Base-by-base conservation (phyloP, 2,329 filamentous ascomycete genomes). In the Chaetothyriales sp. region DNA sequence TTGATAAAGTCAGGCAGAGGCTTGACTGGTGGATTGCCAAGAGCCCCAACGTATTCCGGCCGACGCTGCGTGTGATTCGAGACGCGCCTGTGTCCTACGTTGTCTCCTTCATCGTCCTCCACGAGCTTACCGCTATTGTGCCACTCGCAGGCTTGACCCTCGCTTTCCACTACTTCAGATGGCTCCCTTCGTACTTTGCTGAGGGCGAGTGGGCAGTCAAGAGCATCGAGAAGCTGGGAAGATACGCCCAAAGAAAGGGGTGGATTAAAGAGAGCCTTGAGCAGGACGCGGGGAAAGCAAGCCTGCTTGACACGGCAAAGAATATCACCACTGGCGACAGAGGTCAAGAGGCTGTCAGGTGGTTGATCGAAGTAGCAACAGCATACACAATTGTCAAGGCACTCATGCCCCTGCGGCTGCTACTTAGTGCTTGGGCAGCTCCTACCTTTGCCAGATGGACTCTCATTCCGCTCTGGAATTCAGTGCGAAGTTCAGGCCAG, bases 301-400 rank as follows among this genome's bases (percentile, higher is more conserved):
- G n/a, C 9, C 12, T 26, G 7, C 6, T 54, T 9, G 53, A 52
- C 50, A 49, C 36, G 12, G 26, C 47, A 8, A 48, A 43, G 43
- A 43, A 39, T 12, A 15, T 10, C 32, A 15, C 32, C 9, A 15
- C 10, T 39, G 2, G 32, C 53, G 55, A 56, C 47, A 61, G 57
- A 66, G 66, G 58, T 63, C 58, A 61, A 62, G 62, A 65, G 18
- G 76, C 77, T 0, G 72, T 75, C 36, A 73, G 73, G 53, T 54
- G 80, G 53, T 68, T 82, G 28, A 68, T 81, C 19, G 79, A 82
- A 66, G 78, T 96, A 56, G 92, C 86, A 20, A 83, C 92, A 18
- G 89, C 92, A 4, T 98, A 92, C 71, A 84, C 87, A 0, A 77
- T 95, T 55, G 93, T 87, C 1, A 98, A 98, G 69, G 80, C 80